A percentile compares a stretch with the other conserved stretches of the same genome.
Conservation (phyloP, 139 green algal genomes). For the Chlamydomonas asymmetrica region DNA sequence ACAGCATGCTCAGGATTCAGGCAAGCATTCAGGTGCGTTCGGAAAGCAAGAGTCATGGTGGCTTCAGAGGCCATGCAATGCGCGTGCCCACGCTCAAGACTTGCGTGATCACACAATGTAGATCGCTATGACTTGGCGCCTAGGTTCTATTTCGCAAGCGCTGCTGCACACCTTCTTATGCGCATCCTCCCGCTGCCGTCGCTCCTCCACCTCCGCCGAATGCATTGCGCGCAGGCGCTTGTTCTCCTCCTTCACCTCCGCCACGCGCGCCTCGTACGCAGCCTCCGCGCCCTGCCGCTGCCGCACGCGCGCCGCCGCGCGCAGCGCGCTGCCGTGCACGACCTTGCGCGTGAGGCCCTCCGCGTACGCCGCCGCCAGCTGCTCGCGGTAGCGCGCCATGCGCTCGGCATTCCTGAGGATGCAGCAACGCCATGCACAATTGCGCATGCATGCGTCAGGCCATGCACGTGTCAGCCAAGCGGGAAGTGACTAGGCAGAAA, state of each 20-base stretch:
- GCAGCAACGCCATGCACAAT: too few relatives aligned
- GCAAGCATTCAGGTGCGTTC: too few relatives aligned
- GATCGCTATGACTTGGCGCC: too few relatives aligned
- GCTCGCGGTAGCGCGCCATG: neutral
- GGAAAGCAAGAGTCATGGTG: too few relatives aligned
- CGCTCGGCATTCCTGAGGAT: slow-evolving; percentile 3
- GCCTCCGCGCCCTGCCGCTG: neutral
- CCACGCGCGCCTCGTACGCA: slow-evolving; percentile 1
- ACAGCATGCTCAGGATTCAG: too few relatives aligned
- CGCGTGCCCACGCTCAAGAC: too few relatives aligned
- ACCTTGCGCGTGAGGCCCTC: slow-evolving; percentile 34
- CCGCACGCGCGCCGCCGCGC: neutral
- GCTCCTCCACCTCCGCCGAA: slow-evolving; percentile 29
- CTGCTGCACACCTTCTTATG: slow-evolving; percentile 29
- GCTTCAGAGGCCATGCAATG: too few relatives aligned
- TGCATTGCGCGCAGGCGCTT: slow-evolving; percentile 26
- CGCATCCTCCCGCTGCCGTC: slow-evolving; percentile 22
- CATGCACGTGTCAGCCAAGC: too few relatives aligned
- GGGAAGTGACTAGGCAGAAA: too few relatives aligned
- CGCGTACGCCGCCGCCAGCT: slow-evolving; percentile 32
- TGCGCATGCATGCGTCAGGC: too few relatives aligned
- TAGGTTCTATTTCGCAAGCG: too few relatives aligned
- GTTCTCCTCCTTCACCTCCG: slow-evolving; percentile 25
- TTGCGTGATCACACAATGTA: too few relatives aligned
- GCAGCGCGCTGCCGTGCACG: slow-evolving; percentile 21